phyloP scores from a whole-genome alignment of 2,329 filamentous ascomycete genomes.

The Cryphonectria nitschkei region DNA sequence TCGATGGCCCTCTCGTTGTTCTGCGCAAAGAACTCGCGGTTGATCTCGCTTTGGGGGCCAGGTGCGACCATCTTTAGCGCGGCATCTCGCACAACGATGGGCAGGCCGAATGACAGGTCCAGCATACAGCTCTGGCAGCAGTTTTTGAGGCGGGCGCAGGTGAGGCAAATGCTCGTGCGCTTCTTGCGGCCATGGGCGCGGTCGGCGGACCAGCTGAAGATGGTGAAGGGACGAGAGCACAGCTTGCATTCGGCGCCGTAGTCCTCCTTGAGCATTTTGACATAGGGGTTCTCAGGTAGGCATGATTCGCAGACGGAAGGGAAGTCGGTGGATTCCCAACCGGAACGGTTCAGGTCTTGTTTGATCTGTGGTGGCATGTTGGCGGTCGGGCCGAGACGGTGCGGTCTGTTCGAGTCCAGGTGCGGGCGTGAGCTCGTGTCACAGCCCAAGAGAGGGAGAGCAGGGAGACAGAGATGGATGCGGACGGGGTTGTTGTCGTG shows the following conservation, averaged over 20 bases:
- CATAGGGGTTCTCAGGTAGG: constrained; percentile 93
- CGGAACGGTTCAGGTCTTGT: constrained; percentile 90
- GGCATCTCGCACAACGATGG: constrained; percentile 92
- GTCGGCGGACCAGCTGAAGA: constrained; percentile 94
- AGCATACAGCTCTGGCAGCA: constrained; percentile 99
- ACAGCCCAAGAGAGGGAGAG: neutral
- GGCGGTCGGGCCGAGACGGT: neutral
- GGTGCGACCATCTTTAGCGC: constrained; percentile 97
- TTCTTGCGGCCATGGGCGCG: constrained; percentile 87
- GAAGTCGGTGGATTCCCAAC: constrained; percentile 93
- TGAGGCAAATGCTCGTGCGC: constrained; percentile 93
- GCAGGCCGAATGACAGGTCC: constrained; percentile 92
- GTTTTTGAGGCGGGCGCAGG: constrained; percentile 96
- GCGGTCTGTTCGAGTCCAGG: neutral
- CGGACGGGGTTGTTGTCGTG: neutral
- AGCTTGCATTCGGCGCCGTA: constrained; percentile 85
- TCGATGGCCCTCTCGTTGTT: constrained; percentile 96
- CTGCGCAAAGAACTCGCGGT: constrained; percentile 96
- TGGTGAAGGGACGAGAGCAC: constrained; percentile 92
- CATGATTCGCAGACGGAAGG: constrained; percentile 91
- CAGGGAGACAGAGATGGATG: neutral
- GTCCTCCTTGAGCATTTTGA: constrained; percentile 99
- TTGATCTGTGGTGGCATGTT: constrained; percentile 90
- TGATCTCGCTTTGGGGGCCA: constrained; percentile 88
- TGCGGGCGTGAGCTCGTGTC: neutral